A percentile compares a stretch with the other conserved stretches of the same genome.
Evolutionary conservation across 768 basidiomycete species (phyloP).

Genomic region (Suillus discolor): DNA sequence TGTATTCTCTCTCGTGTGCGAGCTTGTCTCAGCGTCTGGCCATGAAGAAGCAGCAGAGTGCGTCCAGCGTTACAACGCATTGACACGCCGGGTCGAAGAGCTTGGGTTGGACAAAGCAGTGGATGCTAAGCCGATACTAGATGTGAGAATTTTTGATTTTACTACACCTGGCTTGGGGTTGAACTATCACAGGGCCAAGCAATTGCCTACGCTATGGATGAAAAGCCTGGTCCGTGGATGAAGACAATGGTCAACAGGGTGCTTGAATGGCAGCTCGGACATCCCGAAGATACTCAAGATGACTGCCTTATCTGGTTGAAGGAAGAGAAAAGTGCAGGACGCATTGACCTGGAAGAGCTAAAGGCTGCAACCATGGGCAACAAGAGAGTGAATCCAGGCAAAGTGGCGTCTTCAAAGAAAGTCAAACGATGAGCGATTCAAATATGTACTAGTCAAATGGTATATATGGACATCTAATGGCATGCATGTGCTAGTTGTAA

Average conservation of each 20-base stretch:
- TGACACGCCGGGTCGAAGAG: constrained; percentile 60
- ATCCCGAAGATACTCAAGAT: constrained; percentile 67
- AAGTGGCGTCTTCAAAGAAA: constrained; percentile 30
- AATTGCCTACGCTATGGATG: constrained; percentile 54
- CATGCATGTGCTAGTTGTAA: constrained; percentile 6
- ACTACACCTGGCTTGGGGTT: constrained; percentile 3
- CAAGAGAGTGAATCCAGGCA: constrained; percentile 27
- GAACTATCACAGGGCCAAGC: constrained; percentile 64
- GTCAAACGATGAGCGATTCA: constrained; percentile 26
- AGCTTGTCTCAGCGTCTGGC: constrained; percentile 49
- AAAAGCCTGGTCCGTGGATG: constrained; percentile 72
- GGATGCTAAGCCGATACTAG: constrained; percentile 73
- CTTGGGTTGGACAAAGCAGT: constrained; percentile 60
- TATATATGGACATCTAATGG: constrained; percentile 2
- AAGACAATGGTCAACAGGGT: constrained; percentile 64
- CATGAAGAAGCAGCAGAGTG: constrained; percentile 47
- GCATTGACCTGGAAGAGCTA: constrained; percentile 37
- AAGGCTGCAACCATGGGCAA: constrained; percentile 18
- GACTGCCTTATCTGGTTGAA: constrained; percentile 73
- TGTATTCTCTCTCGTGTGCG: constrained; percentile 75
- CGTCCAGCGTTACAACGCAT: constrained; percentile 65
- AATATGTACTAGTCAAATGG: background rate
- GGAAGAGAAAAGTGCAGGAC: constrained; percentile 51
- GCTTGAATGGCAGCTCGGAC: constrained; percentile 82
- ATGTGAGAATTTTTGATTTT: constrained; percentile 53